A percentile compares a stretch with the other conserved stretches of the same genome.
phyloP scores from a whole-genome alignment of 768 basidiomycete genomes.

The Amanita phalloides region DNA sequence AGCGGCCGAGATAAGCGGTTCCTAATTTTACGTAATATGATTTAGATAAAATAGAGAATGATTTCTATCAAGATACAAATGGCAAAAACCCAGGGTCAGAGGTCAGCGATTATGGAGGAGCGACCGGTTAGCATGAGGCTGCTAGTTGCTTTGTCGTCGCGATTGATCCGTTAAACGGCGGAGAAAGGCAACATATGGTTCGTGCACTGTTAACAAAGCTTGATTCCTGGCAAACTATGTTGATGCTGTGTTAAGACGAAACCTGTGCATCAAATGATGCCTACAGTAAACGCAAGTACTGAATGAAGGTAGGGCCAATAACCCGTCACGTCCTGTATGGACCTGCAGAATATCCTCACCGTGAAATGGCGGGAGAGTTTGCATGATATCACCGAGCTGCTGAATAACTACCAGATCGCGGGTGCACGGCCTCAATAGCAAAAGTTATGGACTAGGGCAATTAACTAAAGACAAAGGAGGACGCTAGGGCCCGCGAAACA shows the following conservation, averaged over 20 bases:
- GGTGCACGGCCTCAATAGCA: neutral
- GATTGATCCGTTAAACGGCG: neutral
- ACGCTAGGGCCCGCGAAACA: neutral
- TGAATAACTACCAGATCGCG: neutral
- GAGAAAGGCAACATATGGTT: neutral
- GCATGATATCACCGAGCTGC: neutral
- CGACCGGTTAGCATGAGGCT: neutral
- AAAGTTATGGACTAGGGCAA: neutral
- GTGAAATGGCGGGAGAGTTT: neutral
- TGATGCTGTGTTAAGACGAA: neutral
- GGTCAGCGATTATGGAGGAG: no score
- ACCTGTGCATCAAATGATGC: neutral
- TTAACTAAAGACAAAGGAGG: neutral
- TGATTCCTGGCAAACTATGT: neutral
- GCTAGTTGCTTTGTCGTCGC: neutral
- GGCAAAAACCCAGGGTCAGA: neutral
- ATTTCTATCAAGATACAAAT: neutral
- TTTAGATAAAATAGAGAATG: neutral
- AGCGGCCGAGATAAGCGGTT: neutral
- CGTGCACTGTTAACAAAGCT: neutral
- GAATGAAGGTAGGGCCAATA: neutral
- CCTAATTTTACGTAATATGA: neutral
- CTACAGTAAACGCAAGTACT: neutral
- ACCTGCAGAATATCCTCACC: neutral
- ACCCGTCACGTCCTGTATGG: neutral